phyloP scores from a whole-genome alignment of 2,329 filamentous ascomycete genomes.

The Raffaelea deltoideospora region DNA sequence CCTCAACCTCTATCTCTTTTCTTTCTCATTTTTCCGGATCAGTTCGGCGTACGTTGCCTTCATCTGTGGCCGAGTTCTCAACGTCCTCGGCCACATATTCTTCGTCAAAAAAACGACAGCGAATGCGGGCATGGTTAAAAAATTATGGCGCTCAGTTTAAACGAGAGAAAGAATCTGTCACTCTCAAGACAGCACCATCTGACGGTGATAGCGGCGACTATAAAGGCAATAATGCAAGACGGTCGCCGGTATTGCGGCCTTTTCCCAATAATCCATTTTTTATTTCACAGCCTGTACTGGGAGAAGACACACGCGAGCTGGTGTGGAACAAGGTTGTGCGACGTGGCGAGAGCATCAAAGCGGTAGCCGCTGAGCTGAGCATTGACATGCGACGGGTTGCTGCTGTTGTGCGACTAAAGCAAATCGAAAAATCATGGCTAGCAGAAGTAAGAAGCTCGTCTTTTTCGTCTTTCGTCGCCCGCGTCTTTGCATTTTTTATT shows the following conservation, averaged over 20 bases:
- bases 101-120: too few relatives aligned
- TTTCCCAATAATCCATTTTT: slow-evolving; percentile 66
- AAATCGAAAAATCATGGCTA: slow-evolving; percentile 68
- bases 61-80: too few relatives aligned
- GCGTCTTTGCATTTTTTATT: background rate
- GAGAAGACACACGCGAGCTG: slow-evolving; percentile 54
- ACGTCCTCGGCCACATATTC: too few relatives aligned
- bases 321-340: slow-evolving; percentile 56
- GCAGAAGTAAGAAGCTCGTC: slow-evolving; percentile 46
- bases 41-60: too few relatives aligned
- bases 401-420: slow-evolving; percentile 72
- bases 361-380: slow-evolving; percentile 60
- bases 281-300: slow-evolving; percentile 55
- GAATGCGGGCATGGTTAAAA: background rate
- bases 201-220: too few relatives aligned
- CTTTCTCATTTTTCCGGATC: too few relatives aligned
- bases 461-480: background rate
- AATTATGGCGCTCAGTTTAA: background rate
- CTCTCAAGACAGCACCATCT: too few relatives aligned
- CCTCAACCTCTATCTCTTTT: too few relatives aligned
- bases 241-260: slow-evolving; percentile 22
- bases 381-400: slow-evolving; percentile 75
- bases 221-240: too few relatives aligned
- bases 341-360: slow-evolving; percentile 54
- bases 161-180: too few relatives aligned